Percentiles rank a stretch among this genome's conserved stretches.
phyloP scores from a whole-genome alignment of 805 yeast genomes.

The Metschnikowia lachancei region DNA sequence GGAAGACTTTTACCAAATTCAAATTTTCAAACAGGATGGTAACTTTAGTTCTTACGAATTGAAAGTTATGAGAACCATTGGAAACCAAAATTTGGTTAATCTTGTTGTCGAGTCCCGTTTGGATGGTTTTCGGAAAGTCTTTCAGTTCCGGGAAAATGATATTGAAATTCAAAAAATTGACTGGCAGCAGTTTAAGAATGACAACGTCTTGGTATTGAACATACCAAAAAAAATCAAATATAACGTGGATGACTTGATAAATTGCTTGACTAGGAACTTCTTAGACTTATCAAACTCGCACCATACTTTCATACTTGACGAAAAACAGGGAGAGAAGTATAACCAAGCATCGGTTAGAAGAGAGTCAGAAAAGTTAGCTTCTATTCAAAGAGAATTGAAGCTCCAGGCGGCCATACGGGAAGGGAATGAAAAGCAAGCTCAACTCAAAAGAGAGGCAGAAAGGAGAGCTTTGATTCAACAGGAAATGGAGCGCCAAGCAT shows the following conservation, averaged over 20 bases:
- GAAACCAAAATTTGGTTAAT: constrained; percentile 14
- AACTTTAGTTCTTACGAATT: constrained; percentile 36
- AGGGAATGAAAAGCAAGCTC: neutral
- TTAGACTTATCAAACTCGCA: neutral
- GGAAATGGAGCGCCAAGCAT: constrained; percentile 3
- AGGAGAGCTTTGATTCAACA: constrained; percentile 7
- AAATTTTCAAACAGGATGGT: constrained; percentile 35
- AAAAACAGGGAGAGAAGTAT: too few relatives aligned
- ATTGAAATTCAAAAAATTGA: constrained; percentile 33
- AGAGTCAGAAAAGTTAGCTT: constrained; percentile 5
- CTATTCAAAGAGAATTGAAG: neutral
- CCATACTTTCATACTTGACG: neutral
- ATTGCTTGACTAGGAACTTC: constrained; percentile 16
- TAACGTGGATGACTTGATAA: constrained; percentile 19
- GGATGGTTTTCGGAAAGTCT: constrained; percentile 33
- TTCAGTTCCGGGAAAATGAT: constrained; percentile 31
- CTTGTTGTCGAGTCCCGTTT: constrained; percentile 21
- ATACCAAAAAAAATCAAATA: constrained; percentile 31
- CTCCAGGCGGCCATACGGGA: constrained; percentile 7
- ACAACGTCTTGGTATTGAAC: constrained; percentile 35
- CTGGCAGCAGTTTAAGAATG: constrained; percentile 32
- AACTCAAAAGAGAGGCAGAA: constrained; percentile 5
- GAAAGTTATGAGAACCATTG: constrained; percentile 15
- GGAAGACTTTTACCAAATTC: constrained; percentile 35
- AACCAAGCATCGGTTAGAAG: neutral